Evolutionary conservation across 139 green algal genomes (phyloP).

Genomic region (Chlamydomonas eustigma): DNA sequence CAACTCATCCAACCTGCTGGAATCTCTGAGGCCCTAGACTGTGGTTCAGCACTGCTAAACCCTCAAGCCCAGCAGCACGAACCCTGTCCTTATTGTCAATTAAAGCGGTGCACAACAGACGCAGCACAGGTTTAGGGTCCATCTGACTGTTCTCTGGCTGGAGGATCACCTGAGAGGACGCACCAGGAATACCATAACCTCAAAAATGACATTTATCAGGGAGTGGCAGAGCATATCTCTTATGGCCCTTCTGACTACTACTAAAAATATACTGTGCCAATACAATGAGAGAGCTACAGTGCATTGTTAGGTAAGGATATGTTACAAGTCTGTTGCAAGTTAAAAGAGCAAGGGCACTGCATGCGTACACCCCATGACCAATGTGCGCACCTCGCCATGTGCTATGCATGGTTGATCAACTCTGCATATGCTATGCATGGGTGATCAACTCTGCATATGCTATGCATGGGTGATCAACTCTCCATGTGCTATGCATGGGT

Average conservation of each 20-base stretch:
- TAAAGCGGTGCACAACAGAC: slow-evolving; percentile 27
- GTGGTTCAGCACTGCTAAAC: slow-evolving; percentile 40
- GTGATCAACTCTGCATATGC: too few species aligned
- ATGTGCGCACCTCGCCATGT: too few species aligned
- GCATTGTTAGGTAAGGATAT: too few species aligned
- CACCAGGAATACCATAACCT: neutral
- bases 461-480: too few species aligned
- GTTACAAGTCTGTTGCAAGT: too few species aligned
- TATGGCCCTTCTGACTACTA: neutral
- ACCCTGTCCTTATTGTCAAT: slow-evolving; percentile 41
- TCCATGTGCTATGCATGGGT: too few species aligned
- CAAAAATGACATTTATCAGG: neutral
- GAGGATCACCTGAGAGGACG: neutral
- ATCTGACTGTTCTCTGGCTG: neutral
- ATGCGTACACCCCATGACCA: too few species aligned
- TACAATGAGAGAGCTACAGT: too few species aligned
- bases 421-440: too few species aligned
- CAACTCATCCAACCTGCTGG: slow-evolving; percentile 3
- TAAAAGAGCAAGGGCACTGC: too few species aligned
- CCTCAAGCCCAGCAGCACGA: slow-evolving; percentile 48
- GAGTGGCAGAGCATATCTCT: neutral
- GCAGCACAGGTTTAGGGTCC: slow-evolving; percentile 27
- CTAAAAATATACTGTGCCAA: too few species aligned
- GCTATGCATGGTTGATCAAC: too few species aligned
- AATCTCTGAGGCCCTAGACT: neutral